Evolutionary conservation across 257 asterid species (phyloP).

Genomic region (Solanum rostratum): DNA sequence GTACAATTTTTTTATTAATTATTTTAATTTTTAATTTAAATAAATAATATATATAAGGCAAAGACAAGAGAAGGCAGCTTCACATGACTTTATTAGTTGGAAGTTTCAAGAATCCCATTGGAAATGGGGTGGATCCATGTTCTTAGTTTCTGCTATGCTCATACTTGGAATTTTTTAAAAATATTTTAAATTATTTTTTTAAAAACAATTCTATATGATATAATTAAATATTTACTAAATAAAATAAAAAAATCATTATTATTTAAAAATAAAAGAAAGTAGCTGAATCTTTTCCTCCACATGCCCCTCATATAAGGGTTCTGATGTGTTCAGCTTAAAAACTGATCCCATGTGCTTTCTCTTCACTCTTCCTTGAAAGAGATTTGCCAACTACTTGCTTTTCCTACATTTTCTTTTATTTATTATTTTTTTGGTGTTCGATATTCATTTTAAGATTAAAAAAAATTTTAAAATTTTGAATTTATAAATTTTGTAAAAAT

Average conservation of each 20-base stretch:
- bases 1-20: neutral
- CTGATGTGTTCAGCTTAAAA: slow-evolving; percentile 21
- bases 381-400: slow-evolving; percentile 47
- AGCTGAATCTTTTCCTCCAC: slow-evolving; percentile 39
- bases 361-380: slow-evolving; percentile 40
- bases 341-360: slow-evolving; percentile 51
- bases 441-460: neutral
- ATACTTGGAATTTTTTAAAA: neutral
- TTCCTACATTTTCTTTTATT: neutral
- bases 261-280: neutral
- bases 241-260: neutral
- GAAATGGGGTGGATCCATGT: slow-evolving; percentile 53
- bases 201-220: neutral
- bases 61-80: slow-evolving; percentile 30
- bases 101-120: slow-evolving; percentile 25
- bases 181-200: neutral
- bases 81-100: slow-evolving; percentile 65
- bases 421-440: rapidly evolving
- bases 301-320: slow-evolving; percentile 24
- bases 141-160: slow-evolving; percentile 18
- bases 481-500: too few relatives aligned
- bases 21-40: neutral
- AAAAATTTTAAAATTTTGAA: too few relatives aligned
- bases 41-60: neutral
- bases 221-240: neutral